A percentile compares a stretch with the other conserved stretches of the same genome.
Conservation (phyloP, 805 yeast genomes). For the Scheffersomyces ergatensis region DNA sequence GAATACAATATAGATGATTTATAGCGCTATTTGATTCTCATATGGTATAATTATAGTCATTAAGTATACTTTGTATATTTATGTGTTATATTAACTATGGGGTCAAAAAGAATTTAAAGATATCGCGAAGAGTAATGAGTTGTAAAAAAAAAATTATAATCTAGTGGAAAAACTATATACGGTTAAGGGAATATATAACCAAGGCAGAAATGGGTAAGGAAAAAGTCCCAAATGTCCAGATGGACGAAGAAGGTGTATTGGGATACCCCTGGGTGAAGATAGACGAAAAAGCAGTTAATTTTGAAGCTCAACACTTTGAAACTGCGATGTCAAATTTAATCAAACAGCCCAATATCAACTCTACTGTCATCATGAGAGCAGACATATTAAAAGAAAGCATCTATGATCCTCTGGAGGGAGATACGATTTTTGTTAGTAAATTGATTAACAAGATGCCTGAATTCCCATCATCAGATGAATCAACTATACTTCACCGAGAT, state of each 20-base stretch:
- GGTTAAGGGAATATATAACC: too few species aligned
- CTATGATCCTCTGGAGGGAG: slow-evolving; percentile 35
- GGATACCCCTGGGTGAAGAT: slow-evolving; percentile 67
- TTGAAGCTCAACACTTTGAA: slow-evolving; percentile 57
- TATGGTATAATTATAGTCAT: too few species aligned
- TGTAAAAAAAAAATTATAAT: too few species aligned
- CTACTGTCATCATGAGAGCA: slow-evolving; percentile 86
- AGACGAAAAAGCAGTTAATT: slow-evolving; percentile 47
- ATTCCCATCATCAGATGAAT: slow-evolving; percentile 24
- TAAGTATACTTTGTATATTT: too few species aligned
- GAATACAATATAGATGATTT: too few species aligned
- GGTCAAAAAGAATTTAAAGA: too few species aligned
- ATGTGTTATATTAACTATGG: too few species aligned
- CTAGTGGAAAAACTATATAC: too few species aligned
- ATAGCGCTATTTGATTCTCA: too few species aligned
- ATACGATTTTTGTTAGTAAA: slow-evolving; percentile 26
- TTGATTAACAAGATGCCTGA: slow-evolving; percentile 26
- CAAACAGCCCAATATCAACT: slow-evolving; percentile 83
- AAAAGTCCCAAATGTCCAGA: background rate
- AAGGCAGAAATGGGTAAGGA: background rate
- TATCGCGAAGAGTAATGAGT: too few species aligned
- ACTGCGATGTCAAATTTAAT: slow-evolving; percentile 78
- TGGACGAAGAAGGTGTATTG: slow-evolving; percentile 36
- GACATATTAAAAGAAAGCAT: slow-evolving; percentile 62
- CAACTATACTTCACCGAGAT: slow-evolving; percentile 26